Evolutionary conservation across 495 filamentous ascomycete genomes (phyloP).

Genomic region (Tuber magnatum): DNA sequence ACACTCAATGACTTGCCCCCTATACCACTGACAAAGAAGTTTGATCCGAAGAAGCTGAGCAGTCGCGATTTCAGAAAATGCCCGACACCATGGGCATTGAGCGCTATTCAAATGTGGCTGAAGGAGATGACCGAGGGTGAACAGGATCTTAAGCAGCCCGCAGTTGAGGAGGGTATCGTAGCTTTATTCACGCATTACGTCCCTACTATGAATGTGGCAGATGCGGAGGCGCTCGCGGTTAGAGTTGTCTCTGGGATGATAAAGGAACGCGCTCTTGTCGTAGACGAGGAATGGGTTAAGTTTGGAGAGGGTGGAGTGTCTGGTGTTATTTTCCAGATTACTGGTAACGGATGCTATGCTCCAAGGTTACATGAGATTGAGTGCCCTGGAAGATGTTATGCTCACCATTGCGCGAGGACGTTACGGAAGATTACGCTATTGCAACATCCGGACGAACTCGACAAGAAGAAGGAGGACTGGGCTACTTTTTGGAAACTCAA

Average conservation of each 20-base stretch:
- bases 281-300: slow-evolving; percentile 97
- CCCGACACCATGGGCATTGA: slow-evolving; percentile 85
- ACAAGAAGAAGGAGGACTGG: slow-evolving; percentile 75
- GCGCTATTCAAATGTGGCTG: slow-evolving; percentile 78
- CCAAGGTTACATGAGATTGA: slow-evolving; percentile 70
- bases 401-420: slow-evolving; percentile 86
- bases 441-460: slow-evolving; percentile 47
- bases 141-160: slow-evolving; percentile 70
- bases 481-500: slow-evolving; percentile 80
- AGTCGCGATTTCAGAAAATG: slow-evolving; percentile 79
- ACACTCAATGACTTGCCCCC: slow-evolving; percentile 47
- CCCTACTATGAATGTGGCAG: slow-evolving; percentile 96
- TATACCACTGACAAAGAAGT: slow-evolving; percentile 55
- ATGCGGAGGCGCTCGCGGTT: slow-evolving; percentile 79
- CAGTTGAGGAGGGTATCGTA: slow-evolving; percentile 77
- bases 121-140: slow-evolving; percentile 79
- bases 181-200: slow-evolving; percentile 92
- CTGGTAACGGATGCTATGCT: slow-evolving; percentile 86
- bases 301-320: slow-evolving; percentile 67
- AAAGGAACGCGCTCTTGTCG: slow-evolving; percentile 64
- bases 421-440: slow-evolving; percentile 82
- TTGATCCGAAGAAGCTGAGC: slow-evolving; percentile 79
- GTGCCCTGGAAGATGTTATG: slow-evolving; percentile 75
- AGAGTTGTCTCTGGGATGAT: slow-evolving; percentile 78
- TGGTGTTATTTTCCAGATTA: slow-evolving; percentile 88